These are phyloP conservation scores for Elasticomyces elasticus DNA, from an alignment of 495 filamentous ascomycete genomes.

Conservation along the genomic window DNA sequence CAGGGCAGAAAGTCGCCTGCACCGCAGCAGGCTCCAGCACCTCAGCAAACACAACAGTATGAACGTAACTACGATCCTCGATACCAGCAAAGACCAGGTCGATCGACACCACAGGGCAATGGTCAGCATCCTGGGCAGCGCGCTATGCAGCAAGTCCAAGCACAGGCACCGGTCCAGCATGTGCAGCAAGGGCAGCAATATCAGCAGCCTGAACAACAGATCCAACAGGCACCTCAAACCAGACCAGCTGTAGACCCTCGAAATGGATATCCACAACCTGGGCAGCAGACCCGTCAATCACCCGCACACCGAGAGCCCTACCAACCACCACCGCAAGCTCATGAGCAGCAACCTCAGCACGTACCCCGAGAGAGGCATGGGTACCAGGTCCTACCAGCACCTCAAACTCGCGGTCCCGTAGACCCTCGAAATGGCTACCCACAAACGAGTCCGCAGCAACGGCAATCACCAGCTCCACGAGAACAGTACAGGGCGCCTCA, in stretches of 20 bases:
- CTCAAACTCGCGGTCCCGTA: neutral
- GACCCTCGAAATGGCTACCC: neutral
- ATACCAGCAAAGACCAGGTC: conserved; percentile 13
- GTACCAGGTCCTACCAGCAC: neutral
- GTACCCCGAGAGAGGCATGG: neutral
- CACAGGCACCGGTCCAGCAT: neutral
- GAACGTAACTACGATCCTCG: conserved; percentile 15
- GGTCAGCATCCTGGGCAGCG: neutral
- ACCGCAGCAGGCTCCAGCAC: neutral
- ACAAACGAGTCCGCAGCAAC: neutral
- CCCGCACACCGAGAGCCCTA: neutral
- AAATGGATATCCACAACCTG: neutral
- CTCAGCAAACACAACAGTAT: neutral
- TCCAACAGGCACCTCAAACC: neutral
- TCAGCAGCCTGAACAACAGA: neutral
- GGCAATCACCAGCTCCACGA: neutral
- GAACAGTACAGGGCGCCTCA: neutral
- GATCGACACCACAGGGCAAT: conserved; percentile 1
- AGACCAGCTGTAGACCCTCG: neutral
- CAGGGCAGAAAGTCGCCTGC: neutral
- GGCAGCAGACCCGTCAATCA: neutral
- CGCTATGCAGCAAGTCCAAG: conserved; percentile 1
- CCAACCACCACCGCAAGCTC: neutral
- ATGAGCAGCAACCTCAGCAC: conserved; percentile 6
- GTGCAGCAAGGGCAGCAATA: neutral